Percentiles rank a stretch among this genome's conserved stretches.
Conservation (phyloP, 2,329 filamentous ascomycete genomes). For the Penicillium sp. region DNA sequence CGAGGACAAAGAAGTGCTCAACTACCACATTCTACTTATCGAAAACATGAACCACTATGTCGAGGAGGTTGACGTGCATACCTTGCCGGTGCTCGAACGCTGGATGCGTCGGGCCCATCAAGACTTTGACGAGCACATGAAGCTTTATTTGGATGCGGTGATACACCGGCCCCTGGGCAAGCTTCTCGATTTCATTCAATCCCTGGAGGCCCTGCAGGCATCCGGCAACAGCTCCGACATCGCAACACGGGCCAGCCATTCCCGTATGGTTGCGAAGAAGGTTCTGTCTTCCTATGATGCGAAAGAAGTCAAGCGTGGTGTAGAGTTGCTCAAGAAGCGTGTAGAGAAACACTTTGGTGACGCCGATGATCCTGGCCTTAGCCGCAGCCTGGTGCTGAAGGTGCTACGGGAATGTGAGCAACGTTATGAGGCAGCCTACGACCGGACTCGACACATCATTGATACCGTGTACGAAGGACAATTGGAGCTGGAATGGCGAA, state of each 20-base stretch:
- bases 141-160: constrained; percentile 80
- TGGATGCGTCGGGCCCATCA: constrained; percentile 77
- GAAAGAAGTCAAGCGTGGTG: constrained; percentile 85
- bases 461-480: constrained; percentile 47
- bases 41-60: constrained; percentile 99
- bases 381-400: constrained; percentile 58
- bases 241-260: constrained; percentile 78
- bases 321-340: constrained; percentile 82
- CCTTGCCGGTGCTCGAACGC: constrained; percentile 73
- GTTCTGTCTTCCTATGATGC: constrained; percentile 75
- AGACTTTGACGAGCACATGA: constrained; percentile 84
- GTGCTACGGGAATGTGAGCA: constrained; percentile 62
- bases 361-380: constrained; percentile 71
- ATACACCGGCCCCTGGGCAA: constrained; percentile 88
- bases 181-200: constrained; percentile 87
- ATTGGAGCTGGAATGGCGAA: constrained; percentile 49
- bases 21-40: constrained; percentile 95
- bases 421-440: constrained; percentile 55
- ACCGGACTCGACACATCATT: constrained; percentile 49
- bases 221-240: constrained; percentile 60
- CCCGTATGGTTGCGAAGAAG: constrained; percentile 81
- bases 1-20: constrained; percentile 94
- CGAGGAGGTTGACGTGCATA: constrained; percentile 78
- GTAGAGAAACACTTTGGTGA: constrained; percentile 98
- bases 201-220: constrained; percentile 70